These are phyloP conservation scores for Metschnikowia kofuensis DNA, from an alignment of 805 yeast species.

Conservation along the genomic window DNA sequence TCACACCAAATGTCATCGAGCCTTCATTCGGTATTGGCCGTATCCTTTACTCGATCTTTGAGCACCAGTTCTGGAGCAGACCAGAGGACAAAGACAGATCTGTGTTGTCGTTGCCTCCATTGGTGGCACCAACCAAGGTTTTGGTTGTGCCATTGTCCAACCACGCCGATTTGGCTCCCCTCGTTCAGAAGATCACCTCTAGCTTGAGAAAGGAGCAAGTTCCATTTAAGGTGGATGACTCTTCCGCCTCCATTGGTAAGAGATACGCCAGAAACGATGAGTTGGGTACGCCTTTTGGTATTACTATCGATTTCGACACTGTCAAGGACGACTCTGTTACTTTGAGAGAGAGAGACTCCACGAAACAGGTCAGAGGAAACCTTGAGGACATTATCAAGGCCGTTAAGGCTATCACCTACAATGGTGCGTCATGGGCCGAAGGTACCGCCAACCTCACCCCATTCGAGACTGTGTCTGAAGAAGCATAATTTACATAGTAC, in stretches of 20 bases:
- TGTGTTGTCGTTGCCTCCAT: constrained; percentile 88
- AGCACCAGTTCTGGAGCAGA: constrained; percentile 94
- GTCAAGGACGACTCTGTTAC: constrained; percentile 86
- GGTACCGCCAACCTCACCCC: constrained; percentile 72
- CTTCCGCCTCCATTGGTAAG: constrained; percentile 96
- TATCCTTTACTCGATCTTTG: constrained; percentile 87
- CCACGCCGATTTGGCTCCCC: constrained; percentile 75
- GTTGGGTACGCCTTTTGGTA: constrained; percentile 97
- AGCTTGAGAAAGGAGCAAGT: constrained; percentile 75
- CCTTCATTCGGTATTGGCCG: constrained; percentile 99
- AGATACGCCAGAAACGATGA: constrained; percentile 98
- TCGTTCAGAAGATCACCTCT: constrained; percentile 65
- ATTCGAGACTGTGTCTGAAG: constrained; percentile 48
- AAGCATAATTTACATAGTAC: constrained; percentile 6
- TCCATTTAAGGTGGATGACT: constrained; percentile 94
- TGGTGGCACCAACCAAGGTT: constrained; percentile 97
- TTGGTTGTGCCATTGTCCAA: constrained; percentile 90
- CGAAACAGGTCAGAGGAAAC: constrained; percentile 93
- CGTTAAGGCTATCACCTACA: constrained; percentile 70
- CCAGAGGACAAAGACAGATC: constrained; percentile 83
- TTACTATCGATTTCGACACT: constrained; percentile 94
- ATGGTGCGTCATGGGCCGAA: constrained; percentile 77
- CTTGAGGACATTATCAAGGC: constrained; percentile 68
- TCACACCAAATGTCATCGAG: constrained; percentile 94
- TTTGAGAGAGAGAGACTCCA: constrained; percentile 94